phyloP scores from a whole-genome alignment of 192 early-diverging fungal genomes.

The Coemansia sp. region DNA sequence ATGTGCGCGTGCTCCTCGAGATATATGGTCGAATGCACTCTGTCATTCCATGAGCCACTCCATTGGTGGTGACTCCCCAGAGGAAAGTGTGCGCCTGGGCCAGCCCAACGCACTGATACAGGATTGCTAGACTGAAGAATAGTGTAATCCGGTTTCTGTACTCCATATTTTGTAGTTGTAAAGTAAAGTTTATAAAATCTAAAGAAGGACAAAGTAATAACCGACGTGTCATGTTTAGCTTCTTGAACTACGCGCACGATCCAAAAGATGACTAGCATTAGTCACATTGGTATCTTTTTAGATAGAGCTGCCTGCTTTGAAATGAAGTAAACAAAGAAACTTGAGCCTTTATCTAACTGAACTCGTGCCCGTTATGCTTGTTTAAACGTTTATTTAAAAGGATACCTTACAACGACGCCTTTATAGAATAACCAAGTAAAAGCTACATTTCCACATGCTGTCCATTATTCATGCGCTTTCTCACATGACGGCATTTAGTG shows the following conservation, averaged over 20 bases:
- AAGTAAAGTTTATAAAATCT: not conserved
- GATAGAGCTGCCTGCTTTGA: not conserved
- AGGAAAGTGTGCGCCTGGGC: slow-evolving; percentile 6
- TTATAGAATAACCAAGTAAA: too few species aligned
- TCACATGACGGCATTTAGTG: not conserved
- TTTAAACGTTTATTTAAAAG: not conserved
- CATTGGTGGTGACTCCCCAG: slow-evolving; percentile 1
- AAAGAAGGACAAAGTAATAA: too few species aligned
- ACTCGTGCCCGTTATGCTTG: not conserved
- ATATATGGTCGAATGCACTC: slow-evolving; percentile 1
- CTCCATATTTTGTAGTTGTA: not conserved
- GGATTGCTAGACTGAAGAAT: not conserved
- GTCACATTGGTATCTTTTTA: too few species aligned
- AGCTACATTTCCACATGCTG: not conserved
- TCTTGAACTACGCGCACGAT: too few species aligned
- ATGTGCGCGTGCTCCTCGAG: not conserved
- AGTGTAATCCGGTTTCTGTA: not conserved
- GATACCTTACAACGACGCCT: too few species aligned
- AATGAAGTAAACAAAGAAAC: not conserved
- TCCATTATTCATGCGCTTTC: not conserved
- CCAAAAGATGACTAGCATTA: too few species aligned
- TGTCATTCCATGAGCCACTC: not conserved
- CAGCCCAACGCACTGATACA: slow-evolving; percentile 1
- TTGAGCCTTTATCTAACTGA: too few species aligned
- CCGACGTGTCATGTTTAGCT: too few species aligned